Conservation (phyloP, 805 yeast species). For the Teunomyces stri region DNA sequence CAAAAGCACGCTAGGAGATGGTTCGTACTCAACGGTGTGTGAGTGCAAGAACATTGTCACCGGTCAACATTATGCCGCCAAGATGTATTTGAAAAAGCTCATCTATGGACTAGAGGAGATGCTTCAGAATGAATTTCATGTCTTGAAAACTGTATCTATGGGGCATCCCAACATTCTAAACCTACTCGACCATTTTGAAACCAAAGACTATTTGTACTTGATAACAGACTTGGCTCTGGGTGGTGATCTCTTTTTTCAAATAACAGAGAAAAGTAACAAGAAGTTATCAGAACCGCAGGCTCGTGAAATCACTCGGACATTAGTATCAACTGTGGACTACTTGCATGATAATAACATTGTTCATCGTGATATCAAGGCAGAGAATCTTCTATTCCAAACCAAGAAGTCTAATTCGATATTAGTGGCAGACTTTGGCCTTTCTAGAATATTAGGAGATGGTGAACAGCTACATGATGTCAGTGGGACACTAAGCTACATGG, state of each 20-base stretch:
- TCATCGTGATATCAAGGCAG: constrained; percentile 74
- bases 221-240: constrained; percentile 68
- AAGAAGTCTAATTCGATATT: constrained; percentile 33
- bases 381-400: constrained; percentile 54
- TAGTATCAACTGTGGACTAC: constrained; percentile 55
- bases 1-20: constrained; percentile 30
- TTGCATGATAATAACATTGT: constrained; percentile 59
- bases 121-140: constrained; percentile 60
- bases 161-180: constrained; percentile 57
- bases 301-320: constrained; percentile 45
- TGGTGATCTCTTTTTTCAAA: constrained; percentile 65
- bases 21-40: constrained; percentile 50
- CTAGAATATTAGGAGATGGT: constrained; percentile 38
- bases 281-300: constrained; percentile 48
- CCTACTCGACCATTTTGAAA: constrained; percentile 68
- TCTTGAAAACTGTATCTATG: constrained; percentile 49
- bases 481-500: constrained; percentile 75
- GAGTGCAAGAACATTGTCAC: constrained; percentile 46
- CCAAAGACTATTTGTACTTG: constrained; percentile 51
- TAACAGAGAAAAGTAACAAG: constrained; percentile 39
- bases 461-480: constrained; percentile 46
- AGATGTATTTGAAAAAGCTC: constrained; percentile 45
- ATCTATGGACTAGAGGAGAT: constrained; percentile 50
- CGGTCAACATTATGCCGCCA: constrained; percentile 50
- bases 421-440: constrained; percentile 66